Evolutionary conservation across 2,329 filamentous ascomycete genomes (phyloP), one percentile per base, ranked within the genome.

Genomic region (Sarocladium oryzae): DNA sequence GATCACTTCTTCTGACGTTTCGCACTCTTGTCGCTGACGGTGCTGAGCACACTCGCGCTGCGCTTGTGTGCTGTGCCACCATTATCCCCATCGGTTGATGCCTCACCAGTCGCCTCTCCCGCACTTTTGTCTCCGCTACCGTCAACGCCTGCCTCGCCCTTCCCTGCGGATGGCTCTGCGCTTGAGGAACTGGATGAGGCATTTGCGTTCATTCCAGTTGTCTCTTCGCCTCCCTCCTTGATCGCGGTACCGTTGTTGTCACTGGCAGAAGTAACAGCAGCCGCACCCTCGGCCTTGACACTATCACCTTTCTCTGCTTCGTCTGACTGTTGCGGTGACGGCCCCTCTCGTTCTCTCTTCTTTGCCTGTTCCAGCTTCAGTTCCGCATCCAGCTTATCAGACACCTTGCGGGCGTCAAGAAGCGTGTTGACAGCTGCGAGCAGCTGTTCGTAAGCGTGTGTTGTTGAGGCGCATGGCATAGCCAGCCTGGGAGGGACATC

Each of bases 11-110:
- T 81, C 58, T 76, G 74, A 54, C 78, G 70, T 64, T 82, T 82
- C 3, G 68, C 60, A 57, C 75, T 80, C 67, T 79, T 81, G 54
- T 89, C 84, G 63, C 86, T 89, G 5, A 71, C 71, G 15, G 75
- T 72, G 64, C 88, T 92, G 50, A 95, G 66, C 28, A 90, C 88
- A 65, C 89, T 95, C 1, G 88, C 88, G 63, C 89, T 93, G 53
- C 89, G 79, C 72, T 95, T 95, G 56, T 86, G 84, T 1, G 68
- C 59, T 28, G 40, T 28, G n/a, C 21, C 20, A 9, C 16, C 32
- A 53, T 63, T 58, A 28, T 62, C 58, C 20, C 66, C 56, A 21
- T 50, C 50, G 8, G 37, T 23, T 9, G 8, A 26, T 40, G 4
- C 49, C 46, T 40, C 40, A 13, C 32, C 41, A 41, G 26, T 11